These are phyloP conservation scores for Mortierella antarctica DNA, from an alignment of 192 early-diverging fungal genomes.

Conservation along the genomic window DNA sequence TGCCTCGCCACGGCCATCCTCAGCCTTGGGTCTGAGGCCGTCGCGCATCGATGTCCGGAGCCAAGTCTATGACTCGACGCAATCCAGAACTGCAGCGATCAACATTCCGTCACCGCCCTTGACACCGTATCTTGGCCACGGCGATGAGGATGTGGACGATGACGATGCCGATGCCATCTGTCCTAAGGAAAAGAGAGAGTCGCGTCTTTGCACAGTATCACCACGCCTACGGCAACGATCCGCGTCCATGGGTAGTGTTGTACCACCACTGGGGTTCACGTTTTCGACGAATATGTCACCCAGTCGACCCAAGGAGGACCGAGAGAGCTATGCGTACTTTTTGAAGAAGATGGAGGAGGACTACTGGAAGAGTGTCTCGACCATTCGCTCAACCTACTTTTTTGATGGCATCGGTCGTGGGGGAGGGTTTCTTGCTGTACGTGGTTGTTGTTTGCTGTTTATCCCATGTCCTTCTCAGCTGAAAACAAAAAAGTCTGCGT, in stretches of 20 bases:
- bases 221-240: constrained; percentile 4
- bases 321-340: constrained; percentile 20
- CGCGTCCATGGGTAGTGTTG: neutral
- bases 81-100: constrained; percentile 20
- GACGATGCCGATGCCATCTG: constrained; percentile 6
- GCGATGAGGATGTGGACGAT: neutral
- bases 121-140: constrained; percentile 20
- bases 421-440: constrained; percentile 48
- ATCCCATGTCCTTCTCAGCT: neutral
- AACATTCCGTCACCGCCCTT: constrained; percentile 42
- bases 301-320: constrained; percentile 19
- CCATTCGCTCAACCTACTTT: constrained; percentile 46
- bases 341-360: constrained; percentile 30
- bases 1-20: too few relatives aligned
- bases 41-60: neutral
- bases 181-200: constrained; percentile 8
- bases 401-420: constrained; percentile 52
- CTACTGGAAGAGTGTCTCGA: constrained; percentile 49
- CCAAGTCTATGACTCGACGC: constrained; percentile 1
- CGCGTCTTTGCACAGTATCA: constrained; percentile 13
- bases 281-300: constrained; percentile 14
- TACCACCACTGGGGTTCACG: constrained; percentile 8
- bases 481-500: neutral
- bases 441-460: neutral
- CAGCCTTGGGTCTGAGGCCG: too few relatives aligned